Evolutionary conservation across 75 land plant species (phyloP), one percentile per base, ranked within the genome.

Genomic region (Isoetes taiwanensis): DNA sequence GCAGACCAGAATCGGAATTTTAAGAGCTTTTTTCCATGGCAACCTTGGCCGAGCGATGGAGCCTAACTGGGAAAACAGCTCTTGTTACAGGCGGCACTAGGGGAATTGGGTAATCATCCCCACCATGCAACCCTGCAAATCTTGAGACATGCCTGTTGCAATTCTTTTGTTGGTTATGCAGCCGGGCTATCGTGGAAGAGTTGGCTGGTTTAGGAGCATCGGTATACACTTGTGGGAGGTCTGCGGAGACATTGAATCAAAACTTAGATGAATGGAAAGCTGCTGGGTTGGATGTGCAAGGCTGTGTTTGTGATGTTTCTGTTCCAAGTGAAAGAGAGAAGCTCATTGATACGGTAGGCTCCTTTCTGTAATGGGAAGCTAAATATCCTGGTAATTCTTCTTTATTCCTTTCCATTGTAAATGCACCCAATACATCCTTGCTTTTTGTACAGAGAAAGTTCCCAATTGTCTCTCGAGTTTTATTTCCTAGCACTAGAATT

Each of bases 341-440:
- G 6, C 56, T 54, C 56, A 54, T 54, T 5, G 56, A 3, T 28
- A n/a, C 4, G 5, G 56, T 54, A 14, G 25, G 31, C 56, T 5
- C 8, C 3, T 31, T 27, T 28, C 30, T 54, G 8, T 3, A n/a
- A 4, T 9, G 56, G 56, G 14, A 54, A 54, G 56, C 56, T 54
- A 8, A n/a, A 54, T 31, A 54, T 54, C 30, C 56, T 54, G 26
- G 56, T 54, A n/a, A n/a, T n/a, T n/a, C n/a, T n/a, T n/a, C n/a
- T n/a, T n/a, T n/a, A n/a, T n/a, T n/a, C n/a, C n/a, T n/a, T n/a
- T n/a, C n/a, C n/a, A n/a, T n/a, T n/a, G n/a, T n/a, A n/a, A n/a
- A n/a, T n/a, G n/a, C n/a, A n/a, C n/a, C n/a, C n/a, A n/a, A n/a
- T n/a, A n/a, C n/a, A n/a, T n/a, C n/a, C n/a, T n/a, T n/a, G n/a